Evolutionary conservation across 1,284 basidiomycete species (phyloP).

Genomic region (Gomphus bonarii): DNA sequence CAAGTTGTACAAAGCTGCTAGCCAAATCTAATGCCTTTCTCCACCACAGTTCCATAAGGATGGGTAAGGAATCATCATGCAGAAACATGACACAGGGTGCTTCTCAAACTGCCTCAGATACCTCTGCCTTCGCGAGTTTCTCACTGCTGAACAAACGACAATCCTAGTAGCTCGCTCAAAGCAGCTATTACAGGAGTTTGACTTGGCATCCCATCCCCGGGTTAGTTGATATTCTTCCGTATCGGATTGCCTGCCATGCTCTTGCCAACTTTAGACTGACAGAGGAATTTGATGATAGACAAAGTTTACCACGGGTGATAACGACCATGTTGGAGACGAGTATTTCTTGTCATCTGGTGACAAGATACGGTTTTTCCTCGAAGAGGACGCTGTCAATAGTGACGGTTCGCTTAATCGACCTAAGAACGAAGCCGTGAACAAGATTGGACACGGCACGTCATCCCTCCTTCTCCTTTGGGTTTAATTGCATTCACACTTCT

Average conservation of each 20-base stretch:
- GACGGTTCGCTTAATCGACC: slow-evolving; percentile 61
- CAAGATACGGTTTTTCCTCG: slow-evolving; percentile 87
- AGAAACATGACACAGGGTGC: not conserved
- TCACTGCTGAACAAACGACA: slow-evolving; percentile 44
- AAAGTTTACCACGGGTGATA: slow-evolving; percentile 74
- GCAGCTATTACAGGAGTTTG: slow-evolving; percentile 68
- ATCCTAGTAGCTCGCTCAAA: slow-evolving; percentile 63
- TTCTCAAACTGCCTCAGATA: slow-evolving; percentile 40
- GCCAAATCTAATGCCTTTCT: not conserved
- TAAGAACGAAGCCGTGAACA: slow-evolving; percentile 73
- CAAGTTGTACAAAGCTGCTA: not conserved
- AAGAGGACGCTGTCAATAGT: slow-evolving; percentile 65
- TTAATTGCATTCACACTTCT: not conserved
- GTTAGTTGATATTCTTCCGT: slow-evolving; percentile 29
- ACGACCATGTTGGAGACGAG: slow-evolving; percentile 74
- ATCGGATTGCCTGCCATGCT: not conserved
- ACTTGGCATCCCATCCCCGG: slow-evolving; percentile 69
- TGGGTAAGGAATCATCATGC: slow-evolving; percentile 27
- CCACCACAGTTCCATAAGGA: slow-evolving; percentile 34
- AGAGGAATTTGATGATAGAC: slow-evolving; percentile 43
- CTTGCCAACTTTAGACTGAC: not conserved
- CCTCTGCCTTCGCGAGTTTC: slow-evolving; percentile 68
- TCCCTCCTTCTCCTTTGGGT: not conserved
- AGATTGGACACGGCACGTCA: slow-evolving; percentile 66
- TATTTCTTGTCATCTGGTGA: slow-evolving; percentile 90